Base-by-base conservation (phyloP, 257 asterid species). In the Echites panduratus region DNA sequence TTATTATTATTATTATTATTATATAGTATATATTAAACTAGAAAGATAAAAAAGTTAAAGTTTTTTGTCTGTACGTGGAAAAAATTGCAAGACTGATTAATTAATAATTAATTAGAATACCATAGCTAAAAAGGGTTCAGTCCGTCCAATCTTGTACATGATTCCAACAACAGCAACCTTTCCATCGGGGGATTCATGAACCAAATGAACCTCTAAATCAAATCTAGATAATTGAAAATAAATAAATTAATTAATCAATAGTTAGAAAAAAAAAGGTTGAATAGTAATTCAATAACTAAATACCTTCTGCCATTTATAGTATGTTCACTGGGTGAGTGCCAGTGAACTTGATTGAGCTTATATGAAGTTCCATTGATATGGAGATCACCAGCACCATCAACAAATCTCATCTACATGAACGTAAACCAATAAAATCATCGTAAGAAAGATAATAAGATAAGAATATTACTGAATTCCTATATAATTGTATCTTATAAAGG, bases 271-370 rank as follows among this genome's bases (percentile, higher is more conserved):
- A 54, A 24, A 54, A 16, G 61, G 26, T 54, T n/a, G n/a, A n/a
- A n/a, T n/a, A n/a, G n/a, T n/a, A n/a, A n/a, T n/a, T n/a, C n/a
- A n/a, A n/a, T n/a, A n/a, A 45, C 11, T 13, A 48, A 2, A 48
- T 26, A 90, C 95, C 89, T 87, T 75, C 67, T 85, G 10, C 96
- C 96, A 53, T 90, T 76, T 50, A 89, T 67, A 22, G 90, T 81
- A 83, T 90, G 98, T 56, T 93, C 97, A 10, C 97, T 87, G 68
- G 96, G 97, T 3, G 95, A 80, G 76, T 90, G 96, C 97, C 98
- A 93, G 54, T 93, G 98, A 67, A 66, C 71, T 68, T 89, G 97
- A 38, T 72, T 77, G 20, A 90, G 90, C 65, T 71, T 79, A 77
- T 79, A 89, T n/a, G 11, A 45, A 24, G 82, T 85, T 61, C 88